These are phyloP conservation scores for Hymenoscyphus fraxineus DNA, from an alignment of 2,329 filamentous ascomycete species.

Conservation along the genomic window DNA sequence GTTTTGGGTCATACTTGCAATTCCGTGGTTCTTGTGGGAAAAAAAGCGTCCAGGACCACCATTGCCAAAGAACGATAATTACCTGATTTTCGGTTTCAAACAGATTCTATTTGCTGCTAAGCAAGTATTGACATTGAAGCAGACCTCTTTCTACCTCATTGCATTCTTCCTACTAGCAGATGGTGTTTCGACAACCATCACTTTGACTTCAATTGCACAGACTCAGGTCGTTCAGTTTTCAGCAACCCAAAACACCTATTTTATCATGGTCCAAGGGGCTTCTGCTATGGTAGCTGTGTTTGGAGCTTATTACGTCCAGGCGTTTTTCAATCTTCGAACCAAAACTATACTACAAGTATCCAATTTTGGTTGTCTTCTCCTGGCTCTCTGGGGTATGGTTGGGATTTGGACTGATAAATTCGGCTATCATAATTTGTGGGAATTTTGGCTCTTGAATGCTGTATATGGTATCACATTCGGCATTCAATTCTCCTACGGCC, in stretches of 20 bases:
- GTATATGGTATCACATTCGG: conserved; percentile 30
- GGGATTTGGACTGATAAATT: conserved; percentile 33
- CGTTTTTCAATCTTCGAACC: conserved; percentile 28
- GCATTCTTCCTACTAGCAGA: conserved; percentile 34
- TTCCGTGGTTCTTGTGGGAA: conserved; percentile 35
- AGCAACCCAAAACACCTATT: conserved; percentile 30
- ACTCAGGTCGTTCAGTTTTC: conserved; percentile 32
- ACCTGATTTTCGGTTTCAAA: conserved; percentile 33
- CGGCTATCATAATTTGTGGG: conserved; percentile 33
- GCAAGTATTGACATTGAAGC: conserved; percentile 30
- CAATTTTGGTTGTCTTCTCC: conserved; percentile 29
- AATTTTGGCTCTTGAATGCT: conserved; percentile 33
- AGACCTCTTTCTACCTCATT: conserved; percentile 32
- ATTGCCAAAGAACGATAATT: conserved; percentile 29
- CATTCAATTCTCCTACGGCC: conserved; percentile 32
- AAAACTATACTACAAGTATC: conserved; percentile 32
- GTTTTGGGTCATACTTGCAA: conserved; percentile 33
- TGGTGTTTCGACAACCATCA: conserved; percentile 29
- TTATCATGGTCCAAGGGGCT: conserved; percentile 31
- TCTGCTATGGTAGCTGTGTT: conserved; percentile 28
- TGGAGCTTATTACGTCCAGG: conserved; percentile 29
- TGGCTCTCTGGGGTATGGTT: conserved; percentile 32
- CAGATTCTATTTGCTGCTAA: conserved; percentile 31
- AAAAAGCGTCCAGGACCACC: conserved; percentile 33
- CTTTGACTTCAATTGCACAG: conserved; percentile 31